Percentiles rank a stretch among this genome's conserved stretches.
Conservation (phyloP, 768 basidiomycete genomes). For the Coprinopsis strossmayeri region DNA sequence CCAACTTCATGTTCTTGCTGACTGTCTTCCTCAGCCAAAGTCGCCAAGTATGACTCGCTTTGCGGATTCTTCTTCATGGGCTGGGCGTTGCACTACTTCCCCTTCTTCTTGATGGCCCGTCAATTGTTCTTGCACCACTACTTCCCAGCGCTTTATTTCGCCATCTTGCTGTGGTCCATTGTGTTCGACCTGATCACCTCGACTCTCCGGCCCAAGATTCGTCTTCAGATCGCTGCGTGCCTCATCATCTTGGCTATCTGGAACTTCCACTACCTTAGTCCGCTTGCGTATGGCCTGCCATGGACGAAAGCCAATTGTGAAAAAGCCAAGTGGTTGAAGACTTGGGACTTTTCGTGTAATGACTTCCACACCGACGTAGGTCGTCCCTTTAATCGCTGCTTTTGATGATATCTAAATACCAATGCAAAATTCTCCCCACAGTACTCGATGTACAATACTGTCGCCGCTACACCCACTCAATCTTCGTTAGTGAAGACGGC, state of each 20-base stretch:
- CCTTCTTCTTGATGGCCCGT: slow-evolving; percentile 95
- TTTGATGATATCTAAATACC: background rate
- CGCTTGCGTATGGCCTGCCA: slow-evolving; percentile 73
- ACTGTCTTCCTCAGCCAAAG: slow-evolving; percentile 51
- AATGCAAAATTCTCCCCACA: background rate
- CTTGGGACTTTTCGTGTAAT: slow-evolving; percentile 91
- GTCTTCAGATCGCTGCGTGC: slow-evolving; percentile 77
- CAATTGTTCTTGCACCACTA: slow-evolving; percentile 99
- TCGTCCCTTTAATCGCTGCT: slow-evolving; percentile 7
- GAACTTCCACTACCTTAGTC: slow-evolving; percentile 74
- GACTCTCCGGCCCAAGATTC: slow-evolving; percentile 62
- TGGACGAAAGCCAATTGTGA: slow-evolving; percentile 85
- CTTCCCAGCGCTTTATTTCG: slow-evolving; percentile 93
- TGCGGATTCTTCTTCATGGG: slow-evolving; percentile 90
- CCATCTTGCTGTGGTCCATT: slow-evolving; percentile 69
- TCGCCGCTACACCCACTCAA: slow-evolving; percentile 3
- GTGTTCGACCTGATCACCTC: slow-evolving; percentile 87
- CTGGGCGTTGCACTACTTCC: slow-evolving; percentile 91
- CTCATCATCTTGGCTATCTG: slow-evolving; percentile 68
- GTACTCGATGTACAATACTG: slow-evolving; percentile 48
- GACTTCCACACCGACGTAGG: slow-evolving; percentile 67
- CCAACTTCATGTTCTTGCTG: background rate
- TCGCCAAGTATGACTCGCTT: slow-evolving; percentile 86
- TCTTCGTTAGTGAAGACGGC: background rate
- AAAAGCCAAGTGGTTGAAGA: slow-evolving; percentile 78